Conservation (phyloP, 1,139 yeast genomes). For the Sugiyamaella pinicola region DNA sequence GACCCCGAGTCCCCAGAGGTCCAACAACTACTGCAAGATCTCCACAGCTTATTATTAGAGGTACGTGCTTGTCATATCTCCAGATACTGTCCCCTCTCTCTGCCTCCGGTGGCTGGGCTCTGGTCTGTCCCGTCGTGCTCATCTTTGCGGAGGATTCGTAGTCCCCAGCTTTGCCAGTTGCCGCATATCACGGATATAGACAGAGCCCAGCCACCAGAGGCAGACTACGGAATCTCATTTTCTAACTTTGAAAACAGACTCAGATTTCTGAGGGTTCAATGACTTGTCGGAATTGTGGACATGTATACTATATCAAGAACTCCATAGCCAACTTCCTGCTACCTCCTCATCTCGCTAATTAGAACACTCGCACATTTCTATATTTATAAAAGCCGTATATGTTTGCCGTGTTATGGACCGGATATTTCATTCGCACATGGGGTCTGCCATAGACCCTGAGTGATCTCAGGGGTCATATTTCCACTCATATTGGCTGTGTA, state of each 20-base stretch:
- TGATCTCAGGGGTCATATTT: too few relatives aligned
- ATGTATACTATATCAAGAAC: conserved; percentile 85
- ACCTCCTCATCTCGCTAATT: conserved; percentile 81
- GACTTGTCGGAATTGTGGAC: conserved; percentile 85
- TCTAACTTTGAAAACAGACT: conserved; percentile 46
- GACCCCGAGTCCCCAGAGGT: conserved; percentile 53
- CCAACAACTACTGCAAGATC: conserved; percentile 64
- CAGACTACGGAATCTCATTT: too few relatives aligned
- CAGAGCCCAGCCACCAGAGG: too few relatives aligned
- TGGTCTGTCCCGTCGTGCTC: not conserved
- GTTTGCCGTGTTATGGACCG: not conserved
- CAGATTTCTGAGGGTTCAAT: conserved; percentile 85
- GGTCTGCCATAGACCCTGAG: too few relatives aligned
- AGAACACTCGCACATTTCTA: too few relatives aligned
- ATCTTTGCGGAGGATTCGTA: not conserved
- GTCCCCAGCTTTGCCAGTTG: too few relatives aligned
- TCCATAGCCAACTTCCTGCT: conserved; percentile 90
- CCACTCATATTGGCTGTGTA: too few relatives aligned
- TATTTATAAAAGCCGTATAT: not conserved
- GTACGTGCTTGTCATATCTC: conserved; percentile 30
- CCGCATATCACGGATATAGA: too few relatives aligned
- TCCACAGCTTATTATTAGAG: conserved; percentile 77
- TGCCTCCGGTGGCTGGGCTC: not conserved
- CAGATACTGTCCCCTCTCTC: not conserved
- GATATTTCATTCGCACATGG: too few relatives aligned